Base-by-base conservation (phyloP, 2,329 filamentous ascomycete genomes). In the Pseudocercospora eumusae region DNA sequence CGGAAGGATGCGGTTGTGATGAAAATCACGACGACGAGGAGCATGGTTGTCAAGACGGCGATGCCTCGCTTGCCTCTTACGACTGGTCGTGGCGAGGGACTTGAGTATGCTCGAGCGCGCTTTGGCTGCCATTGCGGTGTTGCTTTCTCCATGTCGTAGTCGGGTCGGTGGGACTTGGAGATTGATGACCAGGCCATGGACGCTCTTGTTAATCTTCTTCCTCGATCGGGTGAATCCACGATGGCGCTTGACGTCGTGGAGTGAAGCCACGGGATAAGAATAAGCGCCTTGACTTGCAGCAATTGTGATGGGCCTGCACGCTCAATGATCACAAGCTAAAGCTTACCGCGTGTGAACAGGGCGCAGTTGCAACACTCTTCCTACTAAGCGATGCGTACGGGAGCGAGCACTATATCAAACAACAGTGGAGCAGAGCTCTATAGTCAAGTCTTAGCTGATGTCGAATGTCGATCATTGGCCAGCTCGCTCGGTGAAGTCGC, bases 61-160 rank as follows among this genome's bases (percentile, higher is more conserved):
- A 63, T 44, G 13, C 61, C 57, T 25, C 57, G 57, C 33, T 63
- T 63, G 23, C 61, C 57, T 53, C 57, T 45, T n/a, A 63, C 59
- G 6, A 44, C 55, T 28, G 40, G 33, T 23, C 55, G 25, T 21
- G 27, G 31, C 1, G 55, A 44, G n/a, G 55, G 55, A 33, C 42
- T 36, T 8, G 55, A 57, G 8, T 47, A 47, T 28, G 11, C 36
- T 27, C 55, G 33, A 18, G 25, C 25, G 15, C 55, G 55, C 23
- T 44, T 57, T 27, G 55, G 42, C 27, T 47, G 55, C 55, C 55
- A 57, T 57, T 57, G 40, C 42, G 33, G 36, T 52, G 44, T 21
- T 47, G 18, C 20, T 33, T 57, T 57, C 55, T 45, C 55, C 55
- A 57, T 57, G 28, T 33, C 27, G 18, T 21, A 40, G 52, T 54